phyloP scores from a whole-genome alignment of 169 alveolate genomes.

The Plasmodium knowlesi region DNA sequence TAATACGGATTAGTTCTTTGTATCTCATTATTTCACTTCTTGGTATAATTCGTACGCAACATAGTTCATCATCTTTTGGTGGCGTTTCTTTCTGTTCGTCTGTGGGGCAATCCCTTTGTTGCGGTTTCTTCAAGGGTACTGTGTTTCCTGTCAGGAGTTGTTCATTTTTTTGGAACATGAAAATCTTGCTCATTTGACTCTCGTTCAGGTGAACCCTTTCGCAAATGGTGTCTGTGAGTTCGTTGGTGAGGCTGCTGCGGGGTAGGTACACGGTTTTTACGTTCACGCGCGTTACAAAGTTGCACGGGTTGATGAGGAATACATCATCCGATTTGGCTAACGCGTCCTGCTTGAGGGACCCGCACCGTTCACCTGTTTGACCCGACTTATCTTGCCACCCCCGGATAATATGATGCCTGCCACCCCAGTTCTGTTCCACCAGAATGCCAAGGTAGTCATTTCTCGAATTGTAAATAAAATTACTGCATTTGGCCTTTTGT shows the following conservation, averaged over 20 bases:
- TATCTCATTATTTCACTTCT: slow-evolving; percentile 72
- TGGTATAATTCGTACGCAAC: slow-evolving; percentile 29
- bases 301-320: slow-evolving; percentile 63
- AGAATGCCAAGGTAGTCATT: slow-evolving; percentile 71
- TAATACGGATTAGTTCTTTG: slow-evolving; percentile 53
- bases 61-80: neutral
- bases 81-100: neutral
- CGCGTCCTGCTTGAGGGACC: neutral
- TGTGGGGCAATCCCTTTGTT: neutral
- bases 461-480: slow-evolving; percentile 60
- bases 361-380: neutral
- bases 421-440: slow-evolving; percentile 13
- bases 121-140: neutral
- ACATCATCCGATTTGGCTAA: neutral
- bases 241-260: neutral
- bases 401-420: neutral
- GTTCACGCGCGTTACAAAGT: slow-evolving; percentile 63
- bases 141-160: neutral
- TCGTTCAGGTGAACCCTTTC: slow-evolving; percentile 3
- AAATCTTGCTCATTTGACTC: neutral
- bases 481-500: slow-evolving; percentile 20
- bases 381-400: neutral
- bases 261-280: slow-evolving; percentile 60
- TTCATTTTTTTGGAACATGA: neutral
- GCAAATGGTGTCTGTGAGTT: slow-evolving; percentile 2